Conservation (phyloP, 2,329 filamentous ascomycete species). For the Paecilomyces sp. region DNA sequence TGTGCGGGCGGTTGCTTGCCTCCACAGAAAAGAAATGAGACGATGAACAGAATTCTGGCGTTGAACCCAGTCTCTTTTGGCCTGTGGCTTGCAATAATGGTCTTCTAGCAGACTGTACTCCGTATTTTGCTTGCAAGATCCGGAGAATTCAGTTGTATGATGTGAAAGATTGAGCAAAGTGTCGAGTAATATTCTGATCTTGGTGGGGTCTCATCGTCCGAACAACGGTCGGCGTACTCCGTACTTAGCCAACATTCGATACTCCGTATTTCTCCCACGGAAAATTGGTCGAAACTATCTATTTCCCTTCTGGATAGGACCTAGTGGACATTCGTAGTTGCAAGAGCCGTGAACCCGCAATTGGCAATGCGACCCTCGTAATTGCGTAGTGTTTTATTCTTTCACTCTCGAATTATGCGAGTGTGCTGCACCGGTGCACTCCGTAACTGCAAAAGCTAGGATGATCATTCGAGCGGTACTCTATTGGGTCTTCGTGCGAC, state of each 20-base stretch:
- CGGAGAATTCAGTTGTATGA: neutral
- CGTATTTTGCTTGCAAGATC: neutral
- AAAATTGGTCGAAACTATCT: neutral
- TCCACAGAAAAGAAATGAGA: neutral
- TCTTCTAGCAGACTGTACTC: neutral
- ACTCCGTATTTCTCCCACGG: no score
- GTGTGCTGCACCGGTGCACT: neutral
- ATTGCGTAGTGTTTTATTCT: neutral
- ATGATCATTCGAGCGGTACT: neutral
- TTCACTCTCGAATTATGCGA: neutral
- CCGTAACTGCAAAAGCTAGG: neutral
- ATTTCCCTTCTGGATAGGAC: neutral
- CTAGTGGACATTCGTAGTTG: neutral
- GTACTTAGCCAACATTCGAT: neutral
- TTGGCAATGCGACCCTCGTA: neutral
- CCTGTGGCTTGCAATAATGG: neutral
- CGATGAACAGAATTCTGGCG: neutral
- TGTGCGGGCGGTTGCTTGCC: neutral
- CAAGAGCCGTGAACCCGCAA: neutral
- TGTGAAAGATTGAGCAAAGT: neutral
- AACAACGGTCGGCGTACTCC: neutral
- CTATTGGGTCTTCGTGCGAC: neutral
- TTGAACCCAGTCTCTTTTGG: neutral
- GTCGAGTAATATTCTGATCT: neutral
- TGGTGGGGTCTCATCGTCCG: neutral